These are phyloP conservation scores for Lachnellula hyalina DNA, from an alignment of 2,329 filamentous ascomycete genomes.

Conservation along the genomic window DNA sequence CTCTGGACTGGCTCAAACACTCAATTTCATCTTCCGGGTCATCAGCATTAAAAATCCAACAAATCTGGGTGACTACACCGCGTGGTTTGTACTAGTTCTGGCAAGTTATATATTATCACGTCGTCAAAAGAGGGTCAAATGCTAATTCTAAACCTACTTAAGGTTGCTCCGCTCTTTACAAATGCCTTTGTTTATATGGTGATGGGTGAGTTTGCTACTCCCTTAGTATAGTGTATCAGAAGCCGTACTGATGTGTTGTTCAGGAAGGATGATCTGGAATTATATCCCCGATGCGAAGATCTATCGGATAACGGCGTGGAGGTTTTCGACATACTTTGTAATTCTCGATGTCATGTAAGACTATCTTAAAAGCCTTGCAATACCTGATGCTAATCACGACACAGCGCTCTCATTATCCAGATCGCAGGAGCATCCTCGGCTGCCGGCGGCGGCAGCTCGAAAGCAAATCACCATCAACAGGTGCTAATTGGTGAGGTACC, in stretches of 20 bases:
- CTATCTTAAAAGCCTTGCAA: not conserved
- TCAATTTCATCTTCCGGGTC: slow-evolving; percentile 36
- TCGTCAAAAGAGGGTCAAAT: too few species aligned
- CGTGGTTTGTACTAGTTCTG: slow-evolving; percentile 36
- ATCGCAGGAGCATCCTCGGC: slow-evolving; percentile 23
- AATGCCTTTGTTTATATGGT: slow-evolving; percentile 34
- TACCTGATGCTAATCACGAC: slow-evolving; percentile 1
- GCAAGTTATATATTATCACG: too few species aligned
- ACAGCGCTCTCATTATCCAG: slow-evolving; percentile 23
- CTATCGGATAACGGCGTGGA: slow-evolving; percentile 17
- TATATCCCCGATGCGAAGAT: slow-evolving; percentile 19
- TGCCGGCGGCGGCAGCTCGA: slow-evolving; percentile 31
- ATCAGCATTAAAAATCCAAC: slow-evolving; percentile 38
- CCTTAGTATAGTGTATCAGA: slow-evolving; percentile 7
- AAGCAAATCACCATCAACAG: slow-evolving; percentile 9
- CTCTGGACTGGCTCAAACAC: slow-evolving; percentile 39
- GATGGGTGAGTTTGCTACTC: slow-evolving; percentile 38
- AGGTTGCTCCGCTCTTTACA: slow-evolving; percentile 29
- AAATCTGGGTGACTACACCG: slow-evolving; percentile 29
- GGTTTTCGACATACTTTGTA: slow-evolving; percentile 25
- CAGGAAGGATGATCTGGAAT: slow-evolving; percentile 27
- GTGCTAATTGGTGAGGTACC: slow-evolving; percentile 7
- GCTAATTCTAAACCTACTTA: too few species aligned
- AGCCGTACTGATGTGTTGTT: not conserved
- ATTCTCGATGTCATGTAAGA: slow-evolving; percentile 26